Evolutionary conservation across 768 basidiomycete species (phyloP).

Genomic region (Hygrocybe coccinea): DNA sequence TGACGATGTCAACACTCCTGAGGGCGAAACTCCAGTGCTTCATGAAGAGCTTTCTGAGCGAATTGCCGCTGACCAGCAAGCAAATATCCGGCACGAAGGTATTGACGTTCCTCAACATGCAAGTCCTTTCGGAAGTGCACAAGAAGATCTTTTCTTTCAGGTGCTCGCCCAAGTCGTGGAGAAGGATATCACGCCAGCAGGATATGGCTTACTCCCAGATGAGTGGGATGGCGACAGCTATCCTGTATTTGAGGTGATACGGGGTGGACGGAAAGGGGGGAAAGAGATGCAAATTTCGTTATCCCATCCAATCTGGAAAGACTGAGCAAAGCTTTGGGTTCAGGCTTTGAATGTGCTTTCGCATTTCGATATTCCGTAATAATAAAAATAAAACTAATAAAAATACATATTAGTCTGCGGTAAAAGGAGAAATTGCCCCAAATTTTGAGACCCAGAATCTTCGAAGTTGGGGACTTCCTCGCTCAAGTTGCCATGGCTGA

Average conservation of each 20-base stretch:
- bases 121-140: background rate
- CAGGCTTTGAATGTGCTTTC: background rate
- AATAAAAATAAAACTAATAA: too few species aligned
- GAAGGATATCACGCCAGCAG: slow-evolving; percentile 5
- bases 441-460: too few species aligned
- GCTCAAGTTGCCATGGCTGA: too few species aligned
- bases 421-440: too few species aligned
- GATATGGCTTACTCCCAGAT: slow-evolving; percentile 11
- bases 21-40: background rate
- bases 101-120: background rate
- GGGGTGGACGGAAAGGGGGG: slow-evolving; percentile 1
- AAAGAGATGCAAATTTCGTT: slow-evolving; percentile 8
- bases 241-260: slow-evolving; percentile 6
- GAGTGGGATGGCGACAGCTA: slow-evolving; percentile 17
- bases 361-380: too few species aligned
- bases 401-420: too few species aligned
- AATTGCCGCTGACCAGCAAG: background rate
- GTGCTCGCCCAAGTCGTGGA: background rate
- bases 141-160: background rate
- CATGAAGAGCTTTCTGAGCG: background rate
- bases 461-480: too few species aligned
- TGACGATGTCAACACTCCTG: too few species aligned
- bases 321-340: slow-evolving; percentile 11
- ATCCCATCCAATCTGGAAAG: slow-evolving; percentile 10
- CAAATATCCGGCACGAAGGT: background rate